A percentile compares a stretch with the other conserved stretches of the same genome.
These are phyloP conservation scores for Austroboletus festivus DNA, from an alignment of 768 basidiomycete genomes.

Conservation along the genomic window DNA sequence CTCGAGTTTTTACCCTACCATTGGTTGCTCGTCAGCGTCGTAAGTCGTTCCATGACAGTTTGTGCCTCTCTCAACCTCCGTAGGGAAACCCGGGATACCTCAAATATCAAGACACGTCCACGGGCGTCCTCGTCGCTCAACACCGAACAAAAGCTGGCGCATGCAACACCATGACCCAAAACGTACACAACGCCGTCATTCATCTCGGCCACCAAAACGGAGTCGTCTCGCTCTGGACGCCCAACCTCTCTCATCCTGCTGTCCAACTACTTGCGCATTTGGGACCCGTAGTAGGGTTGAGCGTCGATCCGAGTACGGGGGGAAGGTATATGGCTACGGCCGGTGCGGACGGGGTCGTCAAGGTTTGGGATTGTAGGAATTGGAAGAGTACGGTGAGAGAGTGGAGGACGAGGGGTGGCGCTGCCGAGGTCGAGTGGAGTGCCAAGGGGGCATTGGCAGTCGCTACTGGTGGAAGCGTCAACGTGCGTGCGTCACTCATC, in stretches of 20 bases:
- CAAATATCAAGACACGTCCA: conserved; percentile 97
- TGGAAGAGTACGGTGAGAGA: conserved; percentile 87
- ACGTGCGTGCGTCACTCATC: conserved; percentile 48
- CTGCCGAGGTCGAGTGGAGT: conserved; percentile 79
- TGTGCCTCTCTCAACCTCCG: conserved; percentile 9
- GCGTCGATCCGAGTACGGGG: conserved; percentile 79
- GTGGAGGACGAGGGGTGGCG: conserved; percentile 69
- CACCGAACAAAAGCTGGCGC: conserved; percentile 90
- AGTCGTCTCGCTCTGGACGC: conserved; percentile 94
- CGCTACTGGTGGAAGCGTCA: conserved; percentile 78
- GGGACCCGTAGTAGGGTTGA: conserved; percentile 78
- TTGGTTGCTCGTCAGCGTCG: conserved; percentile 85
- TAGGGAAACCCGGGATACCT: conserved; percentile 87
- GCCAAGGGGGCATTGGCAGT: conserved; percentile 80
- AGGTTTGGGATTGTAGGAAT: conserved; percentile 96
- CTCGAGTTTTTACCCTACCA: conserved; percentile 95
- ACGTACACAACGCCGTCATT: conserved; percentile 89
- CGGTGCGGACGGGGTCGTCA: conserved; percentile 84
- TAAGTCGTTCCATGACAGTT: too few species aligned
- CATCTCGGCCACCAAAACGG: conserved; percentile 95
- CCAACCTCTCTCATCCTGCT: conserved; percentile 87
- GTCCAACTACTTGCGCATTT: conserved; percentile 90
- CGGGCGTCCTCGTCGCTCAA: conserved; percentile 79
- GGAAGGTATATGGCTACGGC: conserved; percentile 91
- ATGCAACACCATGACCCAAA: conserved; percentile 84